Evolutionary conservation across 306 rosid species (phyloP).

Genomic region (Gleditsia sinensis): DNA sequence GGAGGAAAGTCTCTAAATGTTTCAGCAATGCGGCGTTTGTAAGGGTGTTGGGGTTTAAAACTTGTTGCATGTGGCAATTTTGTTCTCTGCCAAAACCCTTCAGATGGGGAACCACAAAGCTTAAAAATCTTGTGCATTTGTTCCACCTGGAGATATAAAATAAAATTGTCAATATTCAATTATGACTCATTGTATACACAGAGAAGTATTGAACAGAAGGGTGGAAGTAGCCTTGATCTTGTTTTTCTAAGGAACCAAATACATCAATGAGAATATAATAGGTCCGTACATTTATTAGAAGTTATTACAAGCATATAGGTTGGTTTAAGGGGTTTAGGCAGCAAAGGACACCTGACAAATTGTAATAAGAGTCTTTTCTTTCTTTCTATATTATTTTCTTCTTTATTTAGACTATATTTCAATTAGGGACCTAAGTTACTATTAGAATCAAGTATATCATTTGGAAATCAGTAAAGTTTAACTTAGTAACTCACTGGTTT

Average conservation of each 20-base stretch:
- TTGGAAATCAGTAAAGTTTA: not conserved
- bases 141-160: slow-evolving; percentile 65
- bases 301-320: too few species aligned
- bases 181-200: not conserved
- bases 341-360: too few species aligned
- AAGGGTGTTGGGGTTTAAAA: slow-evolving; percentile 81
- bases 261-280: not conserved
- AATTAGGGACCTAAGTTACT: too few species aligned
- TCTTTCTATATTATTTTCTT: too few species aligned
- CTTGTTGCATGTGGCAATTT: slow-evolving; percentile 84
- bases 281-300: too few species aligned
- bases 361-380: too few species aligned
- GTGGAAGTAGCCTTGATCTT: not conserved
- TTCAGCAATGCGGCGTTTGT: slow-evolving; percentile 60
- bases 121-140: slow-evolving; percentile 96
- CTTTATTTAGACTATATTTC: too few species aligned
- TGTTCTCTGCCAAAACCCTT: slow-evolving; percentile 79
- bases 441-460: not conserved
- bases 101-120: slow-evolving; percentile 93
- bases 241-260: not conserved
- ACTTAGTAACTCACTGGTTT: not conserved
- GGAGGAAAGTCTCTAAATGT: slow-evolving; percentile 63
- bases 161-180: not conserved
- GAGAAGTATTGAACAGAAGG: not conserved
- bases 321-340: too few species aligned